Conservation (phyloP, 129 eudicot genomes). For the Pulicaria dysenterica region DNA sequence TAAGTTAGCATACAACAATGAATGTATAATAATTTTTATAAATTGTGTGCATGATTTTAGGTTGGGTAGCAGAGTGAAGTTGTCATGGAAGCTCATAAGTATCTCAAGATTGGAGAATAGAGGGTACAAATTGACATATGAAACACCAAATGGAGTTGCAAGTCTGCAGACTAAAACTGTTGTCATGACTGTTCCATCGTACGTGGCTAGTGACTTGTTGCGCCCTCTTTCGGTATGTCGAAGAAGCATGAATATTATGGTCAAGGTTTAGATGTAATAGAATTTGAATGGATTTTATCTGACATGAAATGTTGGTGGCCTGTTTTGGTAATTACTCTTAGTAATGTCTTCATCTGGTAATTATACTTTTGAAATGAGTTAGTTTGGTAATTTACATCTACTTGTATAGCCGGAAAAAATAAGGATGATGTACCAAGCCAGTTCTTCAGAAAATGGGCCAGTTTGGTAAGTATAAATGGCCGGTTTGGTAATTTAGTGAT, state of each 20-base stretch:
- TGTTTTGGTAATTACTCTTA: too few relatives aligned
- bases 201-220: constrained; percentile 76
- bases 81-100: constrained; percentile 81
- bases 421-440: too few relatives aligned
- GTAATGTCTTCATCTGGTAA: too few relatives aligned
- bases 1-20: too few relatives aligned
- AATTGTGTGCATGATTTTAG: constrained; percentile 38
- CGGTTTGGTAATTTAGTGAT: too few relatives aligned
- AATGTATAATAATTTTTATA: constrained; percentile 21
- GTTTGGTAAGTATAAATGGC: too few relatives aligned
- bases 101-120: constrained; percentile 51
- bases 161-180: constrained; percentile 64
- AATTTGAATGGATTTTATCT: neutral
- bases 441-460: too few relatives aligned
- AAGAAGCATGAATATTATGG: neutral
- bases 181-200: constrained; percentile 88
- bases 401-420: too few relatives aligned
- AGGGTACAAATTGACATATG: constrained; percentile 71
- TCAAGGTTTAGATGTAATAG: too few relatives aligned
- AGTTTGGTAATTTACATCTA: too few relatives aligned
- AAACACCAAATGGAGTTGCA: constrained; percentile 75
- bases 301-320: neutral
- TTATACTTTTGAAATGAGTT: too few relatives aligned
- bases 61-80: constrained; percentile 80
- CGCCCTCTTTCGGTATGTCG: constrained; percentile 84